Percentiles rank a stretch among this genome's conserved stretches.
These are phyloP conservation scores for Leishmania gerbilli DNA, from an alignment of 208 protist species.

Conservation along the genomic window DNA sequence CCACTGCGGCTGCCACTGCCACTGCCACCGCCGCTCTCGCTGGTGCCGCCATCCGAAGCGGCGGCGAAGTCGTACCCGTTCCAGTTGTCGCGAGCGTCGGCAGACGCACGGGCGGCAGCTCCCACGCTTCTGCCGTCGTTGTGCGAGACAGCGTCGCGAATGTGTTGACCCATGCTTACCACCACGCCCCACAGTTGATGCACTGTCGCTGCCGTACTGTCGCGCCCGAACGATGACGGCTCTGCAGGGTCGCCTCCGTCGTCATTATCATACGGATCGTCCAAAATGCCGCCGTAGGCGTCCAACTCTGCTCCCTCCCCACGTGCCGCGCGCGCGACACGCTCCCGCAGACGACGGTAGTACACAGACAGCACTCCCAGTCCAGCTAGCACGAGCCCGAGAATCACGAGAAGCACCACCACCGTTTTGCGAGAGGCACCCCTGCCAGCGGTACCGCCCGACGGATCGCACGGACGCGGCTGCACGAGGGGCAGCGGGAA, in stretches of 20 bases:
- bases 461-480: neutral
- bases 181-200: slow-evolving; percentile 1
- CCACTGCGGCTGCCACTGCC: neutral
- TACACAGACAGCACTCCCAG: neutral
- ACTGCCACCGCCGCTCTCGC: neutral
- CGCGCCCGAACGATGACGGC: neutral
- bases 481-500: neutral
- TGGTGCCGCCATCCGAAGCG: neutral
- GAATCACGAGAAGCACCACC: neutral
- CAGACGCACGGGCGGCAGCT: neutral
- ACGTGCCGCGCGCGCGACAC: no score
- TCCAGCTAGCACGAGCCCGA: neutral
- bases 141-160: neutral
- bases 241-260: neutral
- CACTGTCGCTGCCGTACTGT: neutral
- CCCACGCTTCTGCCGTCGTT: neutral
- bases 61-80: neutral
- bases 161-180: neutral
- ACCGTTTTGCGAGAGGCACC: neutral
- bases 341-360: neutral
- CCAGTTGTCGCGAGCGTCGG: neutral
- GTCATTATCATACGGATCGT: neutral
- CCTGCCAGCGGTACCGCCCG: neutral
- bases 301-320: slow-evolving; percentile 2
- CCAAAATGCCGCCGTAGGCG: neutral